Base-by-base conservation (phyloP, 768 basidiomycete species). In the Sarcomyxa edulis region DNA sequence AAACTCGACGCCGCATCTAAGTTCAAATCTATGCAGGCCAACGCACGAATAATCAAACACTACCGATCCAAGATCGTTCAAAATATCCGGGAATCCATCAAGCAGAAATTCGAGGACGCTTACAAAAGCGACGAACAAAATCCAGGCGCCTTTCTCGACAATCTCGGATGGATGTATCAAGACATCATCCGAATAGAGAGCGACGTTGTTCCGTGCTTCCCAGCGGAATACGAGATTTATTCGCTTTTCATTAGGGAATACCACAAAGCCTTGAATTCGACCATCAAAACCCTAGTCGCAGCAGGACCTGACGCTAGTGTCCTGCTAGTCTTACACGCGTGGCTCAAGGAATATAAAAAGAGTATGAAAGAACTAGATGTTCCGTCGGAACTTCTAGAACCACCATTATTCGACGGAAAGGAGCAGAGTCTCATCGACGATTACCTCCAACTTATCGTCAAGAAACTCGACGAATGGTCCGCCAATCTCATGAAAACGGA, bases 401-500 rank as follows among this genome's bases (percentile, higher is more conserved):
- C 95, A 0, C 81, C 94, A 0, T 66, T 98, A n/a, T 71, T 99
- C 23, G 93, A 92, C 42, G 95, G 96, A 42, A 92, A 93, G 57
- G 92, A 95, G 53, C 91, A 96, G 57, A 67, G 67, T 20, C 74
- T 99, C 41, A 93, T 98, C 49, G 95, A 99, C 49, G 92, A 94
- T 52, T 99, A 99, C 62, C 79, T 96, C 37, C 78, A 81, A 47
- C 74, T 98, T 44, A 94, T 99, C 59, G 79, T 96, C 55, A 78
- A 74, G 59, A 97, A 97, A 59, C 81, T 98, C 36, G 94, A 97
- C 59, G 95, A 99, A 58, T 99, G 96, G 96, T 84, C 90, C 5
- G 63, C 72, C 32, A 98, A 96, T 58, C 71, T 98, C 37, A 94
- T 96, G 86, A 84, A 81, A 56, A 85, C 88, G 12, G 95, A 98